These are phyloP conservation scores for Sporothrix mexicana DNA, from an alignment of 2,329 filamentous ascomycete species.

Conservation along the genomic window DNA sequence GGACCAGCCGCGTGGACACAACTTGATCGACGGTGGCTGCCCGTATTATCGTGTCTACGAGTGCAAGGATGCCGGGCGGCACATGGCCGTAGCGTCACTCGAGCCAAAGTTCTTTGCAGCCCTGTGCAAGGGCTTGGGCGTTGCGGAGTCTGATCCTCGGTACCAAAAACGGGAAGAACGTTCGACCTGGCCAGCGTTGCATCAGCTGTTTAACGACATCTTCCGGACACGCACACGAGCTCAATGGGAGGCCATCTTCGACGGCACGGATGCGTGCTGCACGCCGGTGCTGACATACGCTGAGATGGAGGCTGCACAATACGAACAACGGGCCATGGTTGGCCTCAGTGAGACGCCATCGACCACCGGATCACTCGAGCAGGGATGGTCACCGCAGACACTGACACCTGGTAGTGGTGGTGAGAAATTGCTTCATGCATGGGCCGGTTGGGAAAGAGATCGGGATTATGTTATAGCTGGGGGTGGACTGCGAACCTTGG, in stretches of 20 bases:
- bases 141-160: neutral
- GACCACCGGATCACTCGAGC: neutral
- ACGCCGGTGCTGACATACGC: neutral
- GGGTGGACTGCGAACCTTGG: neutral
- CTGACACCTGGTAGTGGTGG: neutral
- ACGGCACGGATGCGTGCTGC: constrained; percentile 14
- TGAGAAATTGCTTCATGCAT: neutral
- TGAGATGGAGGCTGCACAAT: neutral
- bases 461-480: neutral
- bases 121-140: neutral
- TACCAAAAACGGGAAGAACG: neutral
- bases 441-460: neutral
- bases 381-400: neutral
- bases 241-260: neutral
- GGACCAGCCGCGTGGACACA: neutral
- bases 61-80: neutral
- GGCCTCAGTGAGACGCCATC: neutral
- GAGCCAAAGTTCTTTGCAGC: constrained; percentile 7
- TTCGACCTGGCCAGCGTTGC: neutral
- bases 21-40: constrained; percentile 14
- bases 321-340: constrained; percentile 20
- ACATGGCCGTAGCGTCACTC: constrained; percentile 6
- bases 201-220: neutral
- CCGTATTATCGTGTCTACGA: neutral
- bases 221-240: constrained; percentile 1